These are phyloP conservation scores for Spirogloea muscicola DNA, from an alignment of 139 green algal genomes.

Conservation along the genomic window DNA sequence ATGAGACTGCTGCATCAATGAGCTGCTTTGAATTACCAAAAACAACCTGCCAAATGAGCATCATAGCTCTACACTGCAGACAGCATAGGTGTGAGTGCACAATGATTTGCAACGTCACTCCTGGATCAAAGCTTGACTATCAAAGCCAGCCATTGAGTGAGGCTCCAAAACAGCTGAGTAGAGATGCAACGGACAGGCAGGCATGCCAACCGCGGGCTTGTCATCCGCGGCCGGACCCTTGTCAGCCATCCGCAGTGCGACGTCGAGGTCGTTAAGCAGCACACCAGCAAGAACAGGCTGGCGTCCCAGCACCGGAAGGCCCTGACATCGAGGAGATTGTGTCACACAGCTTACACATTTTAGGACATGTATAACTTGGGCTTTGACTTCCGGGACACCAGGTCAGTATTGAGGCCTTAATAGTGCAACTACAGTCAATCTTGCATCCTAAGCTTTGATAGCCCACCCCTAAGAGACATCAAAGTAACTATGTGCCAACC, in stretches of 20 bases:
- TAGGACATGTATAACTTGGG: not conserved
- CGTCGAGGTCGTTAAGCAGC: conserved; percentile 27
- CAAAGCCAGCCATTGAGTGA: too few relatives aligned
- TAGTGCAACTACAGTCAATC: not conserved
- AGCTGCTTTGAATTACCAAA: too few relatives aligned
- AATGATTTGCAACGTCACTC: too few relatives aligned
- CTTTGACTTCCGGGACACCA: not conserved
- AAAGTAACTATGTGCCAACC: not conserved
- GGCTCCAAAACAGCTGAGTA: too few relatives aligned
- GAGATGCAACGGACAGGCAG: not conserved
- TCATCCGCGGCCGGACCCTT: conserved; percentile 37
- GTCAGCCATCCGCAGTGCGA: conserved; percentile 32
- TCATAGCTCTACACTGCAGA: too few relatives aligned
- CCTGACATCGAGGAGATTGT: not conserved
- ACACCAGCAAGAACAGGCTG: conserved; percentile 20
- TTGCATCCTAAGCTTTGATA: not conserved
- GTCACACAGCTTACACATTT: not conserved
- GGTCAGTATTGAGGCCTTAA: not conserved
- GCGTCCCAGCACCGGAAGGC: not conserved
- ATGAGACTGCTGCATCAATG: too few relatives aligned
- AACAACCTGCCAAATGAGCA: too few relatives aligned
- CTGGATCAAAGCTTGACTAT: too few relatives aligned
- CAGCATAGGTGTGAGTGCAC: too few relatives aligned
- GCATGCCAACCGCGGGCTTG: conserved; percentile 26
- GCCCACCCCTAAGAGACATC: not conserved